These are phyloP conservation scores for Aspergillus nidulans DNA, from an alignment of 495 filamentous ascomycete species.

Conservation along the genomic window DNA sequence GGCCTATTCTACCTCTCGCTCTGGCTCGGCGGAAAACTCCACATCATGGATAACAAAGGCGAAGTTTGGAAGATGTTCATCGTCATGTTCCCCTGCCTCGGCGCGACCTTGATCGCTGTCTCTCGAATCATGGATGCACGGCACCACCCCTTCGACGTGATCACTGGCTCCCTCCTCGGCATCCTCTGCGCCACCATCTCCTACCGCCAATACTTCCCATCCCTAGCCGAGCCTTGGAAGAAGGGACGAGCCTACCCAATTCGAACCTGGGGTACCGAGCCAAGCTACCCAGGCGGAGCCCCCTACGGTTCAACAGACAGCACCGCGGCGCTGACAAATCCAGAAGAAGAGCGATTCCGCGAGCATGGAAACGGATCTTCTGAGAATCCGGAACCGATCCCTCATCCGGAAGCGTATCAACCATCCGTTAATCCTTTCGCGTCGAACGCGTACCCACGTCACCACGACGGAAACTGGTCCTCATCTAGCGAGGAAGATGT, in stretches of 20 bases:
- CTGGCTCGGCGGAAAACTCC: constrained; percentile 52
- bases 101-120: constrained; percentile 51
- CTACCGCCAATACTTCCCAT: constrained; percentile 56
- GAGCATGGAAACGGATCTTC: constrained; percentile 3
- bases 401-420: constrained; percentile 13
- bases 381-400: constrained; percentile 1
- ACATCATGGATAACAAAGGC: constrained; percentile 62
- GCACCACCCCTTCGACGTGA: constrained; percentile 85
- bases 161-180: constrained; percentile 70
- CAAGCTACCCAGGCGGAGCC: constrained; percentile 20
- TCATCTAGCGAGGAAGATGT: constrained; percentile 42
- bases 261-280: constrained; percentile 51
- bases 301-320: constrained; percentile 21
- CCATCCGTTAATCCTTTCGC: constrained; percentile 21
- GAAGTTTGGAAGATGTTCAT: constrained; percentile 71
- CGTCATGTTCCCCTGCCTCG: constrained; percentile 57
- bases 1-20: constrained; percentile 76
- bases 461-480: constrained; percentile 35
- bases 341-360: constrained; percentile 29
- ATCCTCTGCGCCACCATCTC: constrained; percentile 42
- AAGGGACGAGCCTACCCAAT: constrained; percentile 63
- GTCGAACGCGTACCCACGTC: constrained; percentile 26
- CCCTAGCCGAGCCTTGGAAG: constrained; percentile 49
- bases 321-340: constrained; percentile 29
- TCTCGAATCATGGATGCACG: constrained; percentile 70